Base-by-base conservation (phyloP, 2,329 filamentous ascomycete genomes). In the Aspergillus tubingensis region DNA sequence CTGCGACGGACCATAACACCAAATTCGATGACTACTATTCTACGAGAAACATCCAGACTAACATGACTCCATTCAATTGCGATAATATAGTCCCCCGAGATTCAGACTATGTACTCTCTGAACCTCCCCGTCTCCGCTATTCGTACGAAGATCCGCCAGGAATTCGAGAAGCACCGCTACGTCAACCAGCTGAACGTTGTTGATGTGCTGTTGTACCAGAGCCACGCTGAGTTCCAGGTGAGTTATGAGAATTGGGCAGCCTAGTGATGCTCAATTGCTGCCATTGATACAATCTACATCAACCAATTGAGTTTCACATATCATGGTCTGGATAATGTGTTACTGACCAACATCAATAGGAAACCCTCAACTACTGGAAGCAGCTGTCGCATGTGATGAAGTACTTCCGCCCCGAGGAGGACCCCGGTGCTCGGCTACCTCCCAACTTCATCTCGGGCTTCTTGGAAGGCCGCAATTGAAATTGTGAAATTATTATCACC, bases 291-390 rank as follows among this genome's bases (percentile, higher is more conserved):
- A 13, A 11, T 13, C 2, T 13, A 36, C 2, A 19, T 3, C 30
- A 5, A 27, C 10, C 3, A 15, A 27, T 43, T 43, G n/a, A 13
- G 32, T 15, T 5, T 13, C 32, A 13, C 7, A 27, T 27, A 25
- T 25, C 13, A 32, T 13, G 32, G 32, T 5, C 13, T 36, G 11
- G 32, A 32, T 13, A 36, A n/a, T 19, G 30, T 11, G 51, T 49
- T 49, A 19, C 62, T 65, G 30, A 64, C 27, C 17, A 19, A 8
- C 15, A 5, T 4, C 8, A 43, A 2, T 6, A 97, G 93, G 95
- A 99, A 85, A 99, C 91, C 57, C 87, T 99, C 84, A 99, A 99
- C 82, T 99, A 91, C 85, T 99, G 95, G 95, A 96, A 97, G 81
- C 95, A 99, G 80, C 85, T 93, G 64, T 91, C 91, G 65, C 95